These are phyloP conservation scores for Neofusicoccum ribis DNA, from an alignment of 2,329 filamentous ascomycete species.

Conservation along the genomic window DNA sequence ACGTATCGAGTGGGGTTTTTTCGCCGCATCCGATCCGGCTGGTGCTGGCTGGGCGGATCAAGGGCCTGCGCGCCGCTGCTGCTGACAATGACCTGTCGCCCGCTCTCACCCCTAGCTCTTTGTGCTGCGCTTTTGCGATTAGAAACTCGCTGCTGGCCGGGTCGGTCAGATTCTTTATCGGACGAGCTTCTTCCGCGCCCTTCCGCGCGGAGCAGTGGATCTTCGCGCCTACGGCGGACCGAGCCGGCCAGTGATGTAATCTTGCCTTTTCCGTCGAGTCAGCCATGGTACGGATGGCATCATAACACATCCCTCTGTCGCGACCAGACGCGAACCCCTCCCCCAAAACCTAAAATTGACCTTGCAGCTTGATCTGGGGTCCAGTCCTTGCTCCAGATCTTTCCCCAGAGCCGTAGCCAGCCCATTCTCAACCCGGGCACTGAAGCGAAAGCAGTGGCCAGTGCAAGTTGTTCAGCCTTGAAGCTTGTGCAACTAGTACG, in stretches of 20 bases:
- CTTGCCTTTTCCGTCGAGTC: conserved; percentile 7
- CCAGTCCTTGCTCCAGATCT: background rate
- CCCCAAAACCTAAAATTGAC: conserved; percentile 5
- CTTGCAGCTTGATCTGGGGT: conserved; percentile 8
- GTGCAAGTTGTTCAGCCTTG: background rate
- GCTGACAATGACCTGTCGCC: background rate
- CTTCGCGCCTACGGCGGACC: conserved; percentile 10
- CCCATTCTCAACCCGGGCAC: background rate
- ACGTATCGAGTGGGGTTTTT: background rate
- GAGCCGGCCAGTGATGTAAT: conserved; percentile 14
- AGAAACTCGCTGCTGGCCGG: background rate
- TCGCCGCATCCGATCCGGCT: conserved; percentile 2
- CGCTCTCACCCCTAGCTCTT: background rate
- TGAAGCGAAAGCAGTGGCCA: background rate
- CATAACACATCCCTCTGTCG: conserved; percentile 10
- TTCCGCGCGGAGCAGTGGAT: background rate
- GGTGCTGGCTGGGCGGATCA: background rate
- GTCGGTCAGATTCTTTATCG: background rate
- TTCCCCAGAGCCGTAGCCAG: background rate
- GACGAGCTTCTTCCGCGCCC: background rate
- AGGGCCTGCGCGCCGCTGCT: background rate
- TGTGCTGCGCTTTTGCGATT: background rate
- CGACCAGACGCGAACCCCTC: background rate
- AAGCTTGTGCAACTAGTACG: background rate
- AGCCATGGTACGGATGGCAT: background rate